Evolutionary conservation across 2,329 filamentous ascomycete genomes (phyloP), one percentile per base, ranked within the genome.

Genomic region (Aspergillus amoenus): DNA sequence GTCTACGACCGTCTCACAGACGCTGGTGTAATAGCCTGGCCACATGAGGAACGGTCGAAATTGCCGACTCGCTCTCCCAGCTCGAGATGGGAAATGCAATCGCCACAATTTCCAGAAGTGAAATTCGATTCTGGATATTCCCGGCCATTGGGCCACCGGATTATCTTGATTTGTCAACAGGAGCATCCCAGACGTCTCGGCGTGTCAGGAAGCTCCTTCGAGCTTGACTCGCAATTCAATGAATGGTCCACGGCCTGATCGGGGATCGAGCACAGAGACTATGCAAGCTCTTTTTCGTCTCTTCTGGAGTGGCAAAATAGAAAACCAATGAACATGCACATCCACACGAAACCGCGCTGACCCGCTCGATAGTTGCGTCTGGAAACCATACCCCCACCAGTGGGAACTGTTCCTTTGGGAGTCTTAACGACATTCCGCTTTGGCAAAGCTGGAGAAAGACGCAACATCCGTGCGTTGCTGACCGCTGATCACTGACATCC

Each of bases 401-500:
- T 66, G 57, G 57, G 58, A 61, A 52, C 22, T 30, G 52, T 55
- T 46, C 56, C 53, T 55, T 43, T 43, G n/a, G 37, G 30, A 40
- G 34, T 49, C 54, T 47, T 60, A 52, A 44, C 46, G 17, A 45
- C 34, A 21, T 21, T 53, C 49, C 27, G 37, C 48, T 57, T 24
- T 53, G 51, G 43, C 43, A 51, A 30, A 37, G 37, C 47, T 52
- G 32, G 49, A 48, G 21, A 52, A 30, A 42, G 47, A 24, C 17
- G 43, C 24, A 5, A 32, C 22, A 47, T 32, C 44, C 34, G 44
- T 47, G 44, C 44, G 44, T n/a, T 47, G 44, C 44, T 47, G 44
- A 47, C 44, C 44, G 44, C 44, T 18, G 44, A 37, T 47, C 43
- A 46, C 43, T 46, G 15, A n/a, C 22, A 32, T n/a, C 44, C n/a